Evolutionary conservation across 768 basidiomycete species (phyloP), one percentile per base, ranked within the genome.

Genomic region (Lactarius indigo): DNA sequence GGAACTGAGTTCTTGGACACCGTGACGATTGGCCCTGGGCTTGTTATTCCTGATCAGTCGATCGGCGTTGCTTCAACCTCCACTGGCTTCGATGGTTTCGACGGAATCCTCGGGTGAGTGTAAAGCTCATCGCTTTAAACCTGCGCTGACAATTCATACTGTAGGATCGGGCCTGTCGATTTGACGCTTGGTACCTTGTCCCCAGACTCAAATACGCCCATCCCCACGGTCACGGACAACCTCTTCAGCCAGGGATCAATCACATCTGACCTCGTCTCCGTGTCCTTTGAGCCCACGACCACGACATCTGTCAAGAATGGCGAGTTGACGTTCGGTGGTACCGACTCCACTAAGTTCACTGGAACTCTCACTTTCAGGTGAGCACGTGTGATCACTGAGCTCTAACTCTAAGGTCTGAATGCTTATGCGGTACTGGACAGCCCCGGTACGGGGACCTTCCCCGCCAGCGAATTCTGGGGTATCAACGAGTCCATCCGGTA

Each of bases 31-130:
- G 35, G 28, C 17, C 28, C 66, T 6, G 68, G 57, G 6, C 50
- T 74, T 12, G 65, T 57, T 1, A 71, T 77, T 35, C n/a, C 31
- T 12, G 69, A 69, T n/a, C 81, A 82, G 72, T 68, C 66, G 35
- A 77, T 81, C 69, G 82, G 80, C 18, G 76, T 76, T 57, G 80
- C 81, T 1, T 58, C 63, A 5, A 42, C n/a, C 0, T n/a, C 74
- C 17, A 0, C 18, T 1, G 78, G 77, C 18, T 74, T 78, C 54
- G 52, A 61, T 4, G 75, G 71, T 9, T 70, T 79, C 12, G 79
- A 82, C 64, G 81, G 81, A 17, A 74, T 82, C 57, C 74, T 82
- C 17, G 70, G 80, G 69, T 42, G 42, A 39, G 37, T 20, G 10
- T n/a, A 23, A 47, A 12, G n/a, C 10, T 17, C 23, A 56, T 30